Conservation (phyloP, 257 asterid genomes). For the Fraxinus excelsior region DNA sequence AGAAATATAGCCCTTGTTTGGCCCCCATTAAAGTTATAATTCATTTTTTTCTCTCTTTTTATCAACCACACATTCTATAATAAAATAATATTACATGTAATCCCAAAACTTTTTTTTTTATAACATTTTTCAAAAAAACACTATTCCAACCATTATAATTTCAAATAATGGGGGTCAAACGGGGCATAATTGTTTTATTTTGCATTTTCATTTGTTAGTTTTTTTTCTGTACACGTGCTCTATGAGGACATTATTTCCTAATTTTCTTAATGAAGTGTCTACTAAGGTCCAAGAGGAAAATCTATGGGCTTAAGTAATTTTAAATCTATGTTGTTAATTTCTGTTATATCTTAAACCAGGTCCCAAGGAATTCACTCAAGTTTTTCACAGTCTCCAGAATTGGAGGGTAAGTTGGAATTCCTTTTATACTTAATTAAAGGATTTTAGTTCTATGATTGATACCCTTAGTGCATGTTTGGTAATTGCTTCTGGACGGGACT, state of each 20-base stretch:
- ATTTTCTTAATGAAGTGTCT: neutral
- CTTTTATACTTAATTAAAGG: neutral
- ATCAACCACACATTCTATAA: no score
- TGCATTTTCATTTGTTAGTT: neutral
- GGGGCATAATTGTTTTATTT: neutral
- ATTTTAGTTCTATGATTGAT: neutral
- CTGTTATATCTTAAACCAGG: conserved; percentile 49
- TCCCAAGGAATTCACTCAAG: conserved; percentile 86
- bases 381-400: conserved; percentile 85
- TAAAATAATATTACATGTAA: no score
- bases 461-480: neutral
- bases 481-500: neutral
- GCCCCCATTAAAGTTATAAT: no score
- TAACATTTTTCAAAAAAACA: no score
- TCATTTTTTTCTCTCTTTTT: no score
- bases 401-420: conserved; percentile 79
- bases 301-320: neutral
- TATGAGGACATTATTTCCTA: neutral
- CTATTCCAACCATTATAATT: no score
- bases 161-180: no score
- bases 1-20: neutral
- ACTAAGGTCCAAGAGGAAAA: neutral
- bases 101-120: no score
- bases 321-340: neutral
- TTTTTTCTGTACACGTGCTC: neutral